Percentiles rank a stretch among this genome's conserved stretches.
Conservation (phyloP, 257 asterid genomes). For the Craterostigma plantagineum region DNA sequence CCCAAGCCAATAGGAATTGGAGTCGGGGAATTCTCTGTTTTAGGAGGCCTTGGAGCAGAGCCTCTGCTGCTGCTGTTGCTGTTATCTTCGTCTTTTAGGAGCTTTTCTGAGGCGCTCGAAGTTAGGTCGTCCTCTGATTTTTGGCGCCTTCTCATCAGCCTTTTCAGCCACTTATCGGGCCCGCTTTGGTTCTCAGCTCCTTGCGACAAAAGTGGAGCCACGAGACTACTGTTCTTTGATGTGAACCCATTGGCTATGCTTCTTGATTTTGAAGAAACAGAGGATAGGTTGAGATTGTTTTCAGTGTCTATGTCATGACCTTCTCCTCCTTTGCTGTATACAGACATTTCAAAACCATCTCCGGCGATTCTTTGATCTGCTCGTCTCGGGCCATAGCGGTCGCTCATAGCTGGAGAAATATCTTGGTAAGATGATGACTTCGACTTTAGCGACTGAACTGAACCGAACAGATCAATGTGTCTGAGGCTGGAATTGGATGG, state of each 20-base stretch:
- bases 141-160: slow-evolving; percentile 43
- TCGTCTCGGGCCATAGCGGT: slow-evolving; percentile 40
- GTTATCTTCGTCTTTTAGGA: slow-evolving; percentile 46
- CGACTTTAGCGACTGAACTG: slow-evolving; percentile 62
- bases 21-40: slow-evolving; percentile 13
- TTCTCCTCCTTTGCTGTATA: slow-evolving; percentile 29
- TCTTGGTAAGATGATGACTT: slow-evolving; percentile 30
- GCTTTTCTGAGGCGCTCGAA: slow-evolving; percentile 38
- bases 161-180: slow-evolving; percentile 37
- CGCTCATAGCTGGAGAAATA: slow-evolving; percentile 57
- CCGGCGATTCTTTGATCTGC: slow-evolving; percentile 17
- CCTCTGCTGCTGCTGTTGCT: slow-evolving; percentile 34
- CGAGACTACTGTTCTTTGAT: slow-evolving; percentile 25
- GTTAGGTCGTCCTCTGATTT: slow-evolving; percentile 45
- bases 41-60: slow-evolving; percentile 66
- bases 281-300: slow-evolving; percentile 19
- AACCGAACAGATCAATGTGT: slow-evolving; percentile 59
- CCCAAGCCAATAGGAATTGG: slow-evolving; percentile 15
- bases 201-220: slow-evolving; percentile 14
- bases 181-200: slow-evolving; percentile 20
- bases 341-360: slow-evolving; percentile 42
- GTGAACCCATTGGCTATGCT: slow-evolving; percentile 42
- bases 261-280: slow-evolving; percentile 35
- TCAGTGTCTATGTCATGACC: slow-evolving; percentile 34
- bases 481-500: slow-evolving; percentile 15